Base-by-base conservation (phyloP, 768 basidiomycete genomes). In the Galerina marginata region DNA sequence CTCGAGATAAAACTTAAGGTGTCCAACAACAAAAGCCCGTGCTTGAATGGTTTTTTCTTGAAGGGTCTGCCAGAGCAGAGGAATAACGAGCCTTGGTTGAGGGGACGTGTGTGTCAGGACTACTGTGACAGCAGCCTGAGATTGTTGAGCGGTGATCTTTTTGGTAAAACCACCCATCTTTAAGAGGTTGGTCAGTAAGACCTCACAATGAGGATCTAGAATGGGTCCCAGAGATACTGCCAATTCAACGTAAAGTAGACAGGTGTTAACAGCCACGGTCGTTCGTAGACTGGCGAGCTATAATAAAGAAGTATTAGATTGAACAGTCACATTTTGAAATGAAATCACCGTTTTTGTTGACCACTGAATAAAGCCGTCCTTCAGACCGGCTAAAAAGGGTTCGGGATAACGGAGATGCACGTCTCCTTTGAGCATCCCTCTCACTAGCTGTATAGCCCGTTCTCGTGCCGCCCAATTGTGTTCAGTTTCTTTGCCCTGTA, bases 391-490 rank as follows among this genome's bases (percentile, higher is more conserved):
- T 14, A 95, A 69, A 70, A 99, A 98, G 2, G 83, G 77, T 2
- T 95, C 93, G 4, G 80, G 72, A 71, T 88, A 95, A 57, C 91
- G 85, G 33, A 79, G 72, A 71, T 92, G 88, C 2, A 91, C 90
- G 40, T 92, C 92, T 26, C 94, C 94, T 69, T 88, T 90, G 58
- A 98, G 75, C 92, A 97, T 94, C 15, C 95, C 92, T 45, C 95
- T 85, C 7, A 98, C 90, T 15, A 87, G 83, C 44, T 85, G 80
- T 61, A 96, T 81, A 9, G 90, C 82, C 65, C 83, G 83, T 62
- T 99, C 96, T 59, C 96, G 84, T 29, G 81, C 77, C 44, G 85
- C 81, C 96, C 96, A 99, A 67, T 99, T 99, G 63, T 96, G 93
- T 71, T 99, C 96, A 1, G 92, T 91, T 77, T 99, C 96, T 76